phyloP scores from a whole-genome alignment of 2,329 filamentous ascomycete species.

The Phaeosphaeria sp. region DNA sequence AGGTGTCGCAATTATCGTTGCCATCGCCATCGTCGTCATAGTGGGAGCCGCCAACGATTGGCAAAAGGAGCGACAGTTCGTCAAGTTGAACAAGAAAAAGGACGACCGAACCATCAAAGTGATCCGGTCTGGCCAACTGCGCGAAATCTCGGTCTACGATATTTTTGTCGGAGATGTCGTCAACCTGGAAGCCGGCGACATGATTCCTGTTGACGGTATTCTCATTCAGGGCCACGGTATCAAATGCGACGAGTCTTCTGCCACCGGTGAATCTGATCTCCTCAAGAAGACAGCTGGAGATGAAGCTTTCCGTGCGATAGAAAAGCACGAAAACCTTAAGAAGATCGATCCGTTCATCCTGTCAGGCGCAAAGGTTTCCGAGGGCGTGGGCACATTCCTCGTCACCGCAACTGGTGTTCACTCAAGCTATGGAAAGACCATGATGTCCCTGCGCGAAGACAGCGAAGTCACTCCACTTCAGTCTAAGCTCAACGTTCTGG shows the following conservation, averaged over 20 bases:
- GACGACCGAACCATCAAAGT: slow-evolving; percentile 77
- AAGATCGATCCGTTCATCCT: slow-evolving; percentile 87
- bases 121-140: slow-evolving; percentile 74
- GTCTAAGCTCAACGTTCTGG: slow-evolving; percentile 76
- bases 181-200: slow-evolving; percentile 73
- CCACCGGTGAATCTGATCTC: slow-evolving; percentile 76
- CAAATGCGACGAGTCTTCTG: slow-evolving; percentile 76
- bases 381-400: slow-evolving; percentile 77
- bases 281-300: slow-evolving; percentile 71
- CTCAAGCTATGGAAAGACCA: slow-evolving; percentile 77
- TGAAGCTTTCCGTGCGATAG: slow-evolving; percentile 70
- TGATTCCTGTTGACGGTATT: slow-evolving; percentile 74
- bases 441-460: slow-evolving; percentile 79
- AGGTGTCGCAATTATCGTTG: slow-evolving; percentile 78
- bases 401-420: slow-evolving; percentile 77
- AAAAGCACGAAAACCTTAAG: slow-evolving; percentile 65
- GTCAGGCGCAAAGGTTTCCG: slow-evolving; percentile 80
- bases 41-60: slow-evolving; percentile 83
- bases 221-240: slow-evolving; percentile 71
- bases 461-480: slow-evolving; percentile 81
- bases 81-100: slow-evolving; percentile 81
- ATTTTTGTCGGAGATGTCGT: slow-evolving; percentile 74
- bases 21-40: slow-evolving; percentile 76
- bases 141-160: slow-evolving; percentile 70
- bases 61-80: slow-evolving; percentile 82